Evolutionary conservation across 1,284 basidiomycete genomes (phyloP).

Genomic region (Cryptococcus wingfieldii): DNA sequence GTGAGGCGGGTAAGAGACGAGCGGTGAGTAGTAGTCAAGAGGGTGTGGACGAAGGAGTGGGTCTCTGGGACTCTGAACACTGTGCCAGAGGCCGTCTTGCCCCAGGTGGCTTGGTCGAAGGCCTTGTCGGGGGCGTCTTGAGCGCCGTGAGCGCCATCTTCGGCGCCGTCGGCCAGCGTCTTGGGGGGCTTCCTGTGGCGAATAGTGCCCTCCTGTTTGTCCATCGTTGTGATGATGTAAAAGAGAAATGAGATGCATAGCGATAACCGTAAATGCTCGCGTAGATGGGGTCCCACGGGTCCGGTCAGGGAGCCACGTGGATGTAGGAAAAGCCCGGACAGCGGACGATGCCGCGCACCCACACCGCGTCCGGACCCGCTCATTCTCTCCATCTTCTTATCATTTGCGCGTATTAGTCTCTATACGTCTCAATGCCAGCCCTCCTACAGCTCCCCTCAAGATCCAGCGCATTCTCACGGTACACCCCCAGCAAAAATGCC

Average conservation of each 20-base stretch:
- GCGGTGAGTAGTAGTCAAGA: conserved; percentile 85
- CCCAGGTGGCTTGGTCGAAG: conserved; percentile 66
- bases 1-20: conserved; percentile 88
- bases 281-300: background rate
- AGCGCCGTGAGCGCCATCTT: background rate
- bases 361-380: background rate
- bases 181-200: background rate
- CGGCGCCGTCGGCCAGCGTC: no score
- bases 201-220: background rate
- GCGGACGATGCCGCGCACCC: no score
- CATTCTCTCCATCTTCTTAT: no score
- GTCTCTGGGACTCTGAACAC: conserved; percentile 94
- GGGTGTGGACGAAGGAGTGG: conserved; percentile 85
- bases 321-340: background rate
- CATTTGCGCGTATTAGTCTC: no score
- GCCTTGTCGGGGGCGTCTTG: conserved; percentile 6
- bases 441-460: conserved; percentile 23
- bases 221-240: no score
- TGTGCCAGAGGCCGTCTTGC: conserved; percentile 75
- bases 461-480: conserved; percentile 31
- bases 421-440: conserved; percentile 15
- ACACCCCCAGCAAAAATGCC: conserved; percentile 36
- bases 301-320: background rate
- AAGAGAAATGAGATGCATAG: background rate
- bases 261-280: background rate